Evolutionary conservation across 495 filamentous ascomycete species (phyloP), one percentile per base, ranked within the genome.

Genomic region (Penicillium bialowiezense): DNA sequence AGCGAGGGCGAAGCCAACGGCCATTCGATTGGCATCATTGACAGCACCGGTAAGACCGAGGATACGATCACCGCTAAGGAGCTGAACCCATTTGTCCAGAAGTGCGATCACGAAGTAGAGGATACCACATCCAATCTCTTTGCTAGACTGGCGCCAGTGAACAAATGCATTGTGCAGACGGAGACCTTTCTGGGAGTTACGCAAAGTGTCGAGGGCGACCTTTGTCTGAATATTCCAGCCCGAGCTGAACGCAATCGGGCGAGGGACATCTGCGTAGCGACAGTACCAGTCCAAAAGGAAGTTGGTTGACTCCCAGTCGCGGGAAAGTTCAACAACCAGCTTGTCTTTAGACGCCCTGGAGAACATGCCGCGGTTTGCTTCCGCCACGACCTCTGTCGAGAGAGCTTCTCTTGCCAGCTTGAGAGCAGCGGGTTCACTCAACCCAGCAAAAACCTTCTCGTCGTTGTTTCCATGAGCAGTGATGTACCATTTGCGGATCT

Each of bases 271-370:
- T 36, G 66, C 76, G 65, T 73, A 70, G 31, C 74, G 62, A 59
- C 75, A 79, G 46, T 84, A 84, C 80, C 80, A 84, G 15, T 78
- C 66, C 24, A 84, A 64, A 13, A 84, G 66, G 36, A 83, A 82
- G 40, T 79, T 65, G n/a, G 79, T 83, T 0, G 79, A 70, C 29
- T 76, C 72, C 69, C 77, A 82, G 41, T 80, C 74, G 5, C 61
- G 59, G 13, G 75, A 72, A 41, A 84, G 65, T 44, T 75, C 63
- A 10, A 62, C 59, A 15, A 84, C 73, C 6, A 83, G 52, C 7
- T 54, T 46, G 52, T 80, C 77, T 3, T 62, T 60, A 14, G 68
- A 74, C 5, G 69, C 18, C 32, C 65, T 72, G 9, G 57, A 48
- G 57, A 74, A 77, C 24, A 73, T 64, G 2, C 67, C 51, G 13